These are phyloP conservation scores for Fusarium albidum DNA, from an alignment of 2,329 filamentous ascomycete species.

Conservation along the genomic window DNA sequence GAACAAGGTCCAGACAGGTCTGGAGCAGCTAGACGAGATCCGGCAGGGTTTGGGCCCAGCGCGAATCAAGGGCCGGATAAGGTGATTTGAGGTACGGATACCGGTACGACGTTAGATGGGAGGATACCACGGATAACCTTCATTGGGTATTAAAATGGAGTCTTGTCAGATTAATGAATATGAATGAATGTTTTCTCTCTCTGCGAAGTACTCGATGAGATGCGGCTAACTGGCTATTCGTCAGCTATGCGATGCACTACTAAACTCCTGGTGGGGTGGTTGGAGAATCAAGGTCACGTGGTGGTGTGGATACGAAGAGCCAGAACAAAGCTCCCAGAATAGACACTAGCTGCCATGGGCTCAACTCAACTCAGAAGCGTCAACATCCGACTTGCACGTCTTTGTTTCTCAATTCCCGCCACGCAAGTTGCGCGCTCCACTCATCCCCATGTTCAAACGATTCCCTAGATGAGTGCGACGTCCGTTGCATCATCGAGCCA, in stretches of 20 bases:
- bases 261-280: background rate
- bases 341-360: conserved; percentile 30
- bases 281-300: conserved; percentile 32
- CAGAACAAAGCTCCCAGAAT: conserved; percentile 36
- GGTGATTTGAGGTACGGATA: conserved; percentile 20
- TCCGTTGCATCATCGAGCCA: conserved; percentile 51
- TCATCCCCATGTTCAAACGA: conserved; percentile 45
- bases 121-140: background rate
- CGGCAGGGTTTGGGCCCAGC: conserved; percentile 81
- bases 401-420: conserved; percentile 14
- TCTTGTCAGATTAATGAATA: conserved; percentile 18
- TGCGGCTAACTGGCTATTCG: background rate
- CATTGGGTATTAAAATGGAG: conserved; percentile 19
- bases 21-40: conserved; percentile 92
- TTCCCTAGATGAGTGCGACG: conserved; percentile 49
- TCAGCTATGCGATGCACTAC: background rate
- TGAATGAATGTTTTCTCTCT: conserved; percentile 2
- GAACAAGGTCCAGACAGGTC: conserved; percentile 79
- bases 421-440: conserved; percentile 25
- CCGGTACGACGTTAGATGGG: background rate
- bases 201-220: too few relatives aligned
- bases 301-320: conserved; percentile 12
- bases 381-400: conserved; percentile 21
- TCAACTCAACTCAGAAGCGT: conserved; percentile 27
- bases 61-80: conserved; percentile 55